These are phyloP conservation scores for Arthrobotrys megalospora DNA, from an alignment of 2,329 filamentous ascomycete genomes.

Conservation along the genomic window DNA sequence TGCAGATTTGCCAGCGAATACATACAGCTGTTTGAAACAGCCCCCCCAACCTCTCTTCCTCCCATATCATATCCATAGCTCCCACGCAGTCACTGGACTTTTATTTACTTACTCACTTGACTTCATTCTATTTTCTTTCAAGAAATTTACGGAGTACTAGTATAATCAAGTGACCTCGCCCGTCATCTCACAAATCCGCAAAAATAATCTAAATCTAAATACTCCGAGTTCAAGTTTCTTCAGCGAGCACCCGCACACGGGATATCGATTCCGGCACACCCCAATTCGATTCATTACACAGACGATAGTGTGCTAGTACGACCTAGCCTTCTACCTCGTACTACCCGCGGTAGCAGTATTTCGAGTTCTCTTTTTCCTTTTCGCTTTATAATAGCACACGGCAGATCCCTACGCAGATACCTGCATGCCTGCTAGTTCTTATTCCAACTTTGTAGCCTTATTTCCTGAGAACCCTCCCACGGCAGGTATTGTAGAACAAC, in stretches of 20 bases:
- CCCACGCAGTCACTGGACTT: conserved; percentile 40
- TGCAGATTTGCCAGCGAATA: conserved; percentile 62
- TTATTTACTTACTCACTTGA: neutral
- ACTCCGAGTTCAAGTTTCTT: neutral
- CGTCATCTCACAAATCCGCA: conserved; percentile 10
- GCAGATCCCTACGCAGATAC: conserved; percentile 22
- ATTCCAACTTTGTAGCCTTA: conserved; percentile 24
- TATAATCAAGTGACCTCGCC: conserved; percentile 52
- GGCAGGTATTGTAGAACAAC: conserved; percentile 39
- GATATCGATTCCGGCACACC: conserved; percentile 20
- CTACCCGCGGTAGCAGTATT: conserved; percentile 27
- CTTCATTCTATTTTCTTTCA: neutral
- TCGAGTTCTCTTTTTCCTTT: conserved; percentile 9
- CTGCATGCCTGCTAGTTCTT: conserved; percentile 4
- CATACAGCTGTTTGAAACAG: conserved; percentile 61
- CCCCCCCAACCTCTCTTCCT: conserved; percentile 44
- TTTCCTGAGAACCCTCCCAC: conserved; percentile 19
- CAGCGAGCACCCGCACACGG: conserved; percentile 19
- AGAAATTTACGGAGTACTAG: conserved; percentile 1
- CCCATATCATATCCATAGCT: conserved; percentile 4
- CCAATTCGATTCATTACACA: conserved; percentile 47
- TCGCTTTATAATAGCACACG: conserved; percentile 24
- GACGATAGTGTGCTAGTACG: conserved; percentile 10
- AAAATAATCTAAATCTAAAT: neutral
- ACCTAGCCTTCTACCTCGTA: conserved; percentile 33